Base-by-base conservation (phyloP, 2,329 filamentous ascomycete genomes). In the Aschersonia sp. region DNA sequence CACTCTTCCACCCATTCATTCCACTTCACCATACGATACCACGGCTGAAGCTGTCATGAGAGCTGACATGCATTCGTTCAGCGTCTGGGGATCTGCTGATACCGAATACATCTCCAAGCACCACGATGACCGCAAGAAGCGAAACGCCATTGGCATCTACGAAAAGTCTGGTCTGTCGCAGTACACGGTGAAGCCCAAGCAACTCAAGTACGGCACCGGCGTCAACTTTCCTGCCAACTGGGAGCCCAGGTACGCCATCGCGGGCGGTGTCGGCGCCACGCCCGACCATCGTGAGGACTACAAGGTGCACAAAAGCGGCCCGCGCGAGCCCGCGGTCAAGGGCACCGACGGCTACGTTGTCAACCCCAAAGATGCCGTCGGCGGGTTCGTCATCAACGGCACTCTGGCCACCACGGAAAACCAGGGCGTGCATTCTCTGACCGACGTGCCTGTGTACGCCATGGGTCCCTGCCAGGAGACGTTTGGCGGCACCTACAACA, bases 181-280 rank as follows among this genome's bases (percentile, higher is more conserved):
- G 63, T 94, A 94, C 72, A 79, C 76, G 5, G 67, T 76, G 41
- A 67, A 71, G 47, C 65, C 67, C 52, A 65, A 69, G 39, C 74
- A 75, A 50, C 72, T 84, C 53, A 76, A 76, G 49, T 90, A 90
- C 70, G 74, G 74, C 55, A 84, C 84, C 29, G 82, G 83, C 46
- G 72, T 77, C 55, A 77, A 84, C 67, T 94, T 92, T 72, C 87
- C 87, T 22, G 71, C 76, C 52, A 87, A 87, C 69, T 92, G 87
- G 86, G 83, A 87, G 60, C 87, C 87, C 11, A 77, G 87, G 32
- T 92, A 90, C 66, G 83, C 84, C 49, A 77, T 94, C 45, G 85
- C 84, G 48, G 74, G 79, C 41, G 87, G 87, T 46, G 64, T 87
- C 35, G 77, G 72, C 45, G 84, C 84, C 32, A 74, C 76, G 58